Evolutionary conservation across 768 basidiomycete species (phyloP), one percentile per base, ranked within the genome.

Genomic region (Strobilomyces dryophilus): DNA sequence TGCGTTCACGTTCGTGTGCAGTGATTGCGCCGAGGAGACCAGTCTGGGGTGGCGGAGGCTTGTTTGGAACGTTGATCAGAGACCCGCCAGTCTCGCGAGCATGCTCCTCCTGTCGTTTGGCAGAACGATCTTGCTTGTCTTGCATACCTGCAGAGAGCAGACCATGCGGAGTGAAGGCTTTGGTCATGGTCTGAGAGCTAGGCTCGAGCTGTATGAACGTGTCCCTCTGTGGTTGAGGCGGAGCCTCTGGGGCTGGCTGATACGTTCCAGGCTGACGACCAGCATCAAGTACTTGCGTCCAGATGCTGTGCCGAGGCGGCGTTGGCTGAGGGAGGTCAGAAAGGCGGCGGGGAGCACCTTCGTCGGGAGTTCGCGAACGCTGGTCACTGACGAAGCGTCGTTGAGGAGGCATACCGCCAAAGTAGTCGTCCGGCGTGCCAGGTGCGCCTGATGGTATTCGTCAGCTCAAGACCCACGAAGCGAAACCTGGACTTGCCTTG

Each of bases 21-120:
- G 93, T 93, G 62, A 98, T 93, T 2, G 95, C 95, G 17, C 97
- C 97, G 45, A 99, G 83, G 40, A 98, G 79, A 36, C 97, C 97
- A 40, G 89, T 92, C 71, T 95, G 93, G 8, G 97, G 95, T 2
- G 92, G 91, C 0, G 92, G 93, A 0, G 95, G 93, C 66, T 95
- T 95, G 64, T 85, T 83, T 5, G 92, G 92, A n/a, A 99, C 92
- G 67, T 95, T 95, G 74, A 98, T 85, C 49, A 98, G 79, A 5
- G 93, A 92, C 15, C 83, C 89, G 27, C 97, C 97, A 8, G 79
- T 85, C 72, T 97, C 95, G 34, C 95, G 79, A 10, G 97, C 97
- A 11, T 91, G 72, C 68, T 97, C 92, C 68, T 99, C 95, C 63
- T 98, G 93, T 48, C 87, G 80, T 70, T 95, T 95, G 2, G 97